phyloP scores from a whole-genome alignment of 2,329 filamentous ascomycete species.

The Diaporthe ilicicola region DNA sequence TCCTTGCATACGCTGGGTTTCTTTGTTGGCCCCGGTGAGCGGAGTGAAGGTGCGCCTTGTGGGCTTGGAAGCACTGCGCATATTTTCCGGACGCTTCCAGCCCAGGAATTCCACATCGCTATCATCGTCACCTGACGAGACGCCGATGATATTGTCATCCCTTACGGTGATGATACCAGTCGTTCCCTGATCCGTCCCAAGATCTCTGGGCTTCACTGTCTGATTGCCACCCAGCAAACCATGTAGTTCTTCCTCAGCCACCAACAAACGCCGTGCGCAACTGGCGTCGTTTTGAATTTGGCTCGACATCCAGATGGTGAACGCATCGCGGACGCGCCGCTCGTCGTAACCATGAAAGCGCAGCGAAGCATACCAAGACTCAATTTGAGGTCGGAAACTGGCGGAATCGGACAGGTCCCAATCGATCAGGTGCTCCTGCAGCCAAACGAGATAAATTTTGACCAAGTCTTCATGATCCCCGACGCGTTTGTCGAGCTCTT shows the following conservation, averaged over 20 bases:
- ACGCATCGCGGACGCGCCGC: background rate
- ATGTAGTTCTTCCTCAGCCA: constrained; percentile 11
- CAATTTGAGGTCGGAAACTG: constrained; percentile 6
- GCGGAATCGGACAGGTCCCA: background rate
- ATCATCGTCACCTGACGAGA: constrained; percentile 16
- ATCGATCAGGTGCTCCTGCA: constrained; percentile 18
- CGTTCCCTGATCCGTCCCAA: background rate
- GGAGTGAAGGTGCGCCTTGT: background rate
- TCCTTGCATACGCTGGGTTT: background rate
- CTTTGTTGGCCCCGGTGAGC: constrained; percentile 1
- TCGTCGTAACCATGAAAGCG: constrained; percentile 11
- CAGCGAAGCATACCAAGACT: constrained; percentile 23
- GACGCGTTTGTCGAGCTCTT: constrained; percentile 19
- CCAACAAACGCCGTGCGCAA: constrained; percentile 12
- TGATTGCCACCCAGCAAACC: background rate
- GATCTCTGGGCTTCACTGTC: background rate
- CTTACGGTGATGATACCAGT: background rate
- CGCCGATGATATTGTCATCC: constrained; percentile 16
- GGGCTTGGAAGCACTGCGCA: background rate
- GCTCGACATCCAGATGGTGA: constrained; percentile 29
- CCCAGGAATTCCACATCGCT: constrained; percentile 28
- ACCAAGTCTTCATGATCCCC: background rate
- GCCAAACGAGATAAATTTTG: constrained; percentile 20
- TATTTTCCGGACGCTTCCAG: background rate
- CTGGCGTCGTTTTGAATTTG: background rate